phyloP scores from a whole-genome alignment of 495 filamentous ascomycete species.

The Poronia punctata region DNA sequence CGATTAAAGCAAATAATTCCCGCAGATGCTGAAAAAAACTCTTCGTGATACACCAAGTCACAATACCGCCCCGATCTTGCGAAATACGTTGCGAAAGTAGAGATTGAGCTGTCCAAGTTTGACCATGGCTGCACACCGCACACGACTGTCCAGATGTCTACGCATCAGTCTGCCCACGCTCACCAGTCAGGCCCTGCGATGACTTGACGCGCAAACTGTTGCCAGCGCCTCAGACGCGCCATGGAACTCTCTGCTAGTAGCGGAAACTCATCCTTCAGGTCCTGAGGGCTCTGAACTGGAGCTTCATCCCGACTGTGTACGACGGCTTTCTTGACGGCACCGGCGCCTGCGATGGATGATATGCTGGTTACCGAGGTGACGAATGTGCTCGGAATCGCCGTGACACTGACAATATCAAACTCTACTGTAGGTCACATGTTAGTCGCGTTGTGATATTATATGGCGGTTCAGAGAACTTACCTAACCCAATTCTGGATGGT shows the following conservation, averaged over 20 bases:
- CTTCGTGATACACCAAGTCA: too few relatives aligned
- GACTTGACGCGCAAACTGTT: conserved; percentile 2
- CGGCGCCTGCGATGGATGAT: neutral
- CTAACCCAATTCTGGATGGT: neutral
- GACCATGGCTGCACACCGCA: too few relatives aligned
- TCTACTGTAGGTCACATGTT: conserved; percentile 1
- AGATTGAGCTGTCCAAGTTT: too few relatives aligned
- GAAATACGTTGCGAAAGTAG: too few relatives aligned
- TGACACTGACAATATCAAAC: neutral
- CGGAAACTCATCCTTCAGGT: neutral
- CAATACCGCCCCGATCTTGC: too few relatives aligned
- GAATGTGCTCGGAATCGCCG: conserved; percentile 19
- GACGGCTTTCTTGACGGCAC: neutral
- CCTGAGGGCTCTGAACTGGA: conserved; percentile 1
- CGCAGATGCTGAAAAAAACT: too few relatives aligned
- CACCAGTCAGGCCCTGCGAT: conserved; percentile 2
- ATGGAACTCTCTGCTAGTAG: neutral
- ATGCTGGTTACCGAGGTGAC: conserved; percentile 13
- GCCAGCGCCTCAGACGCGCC: conserved; percentile 2
- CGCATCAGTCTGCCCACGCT: too few relatives aligned
- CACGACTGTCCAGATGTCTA: too few relatives aligned
- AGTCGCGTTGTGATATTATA: neutral
- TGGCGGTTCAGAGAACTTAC: conserved; percentile 3
- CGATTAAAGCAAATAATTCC: too few relatives aligned
- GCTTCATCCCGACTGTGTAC: too few relatives aligned